A percentile compares a stretch with the other conserved stretches of the same genome.
Evolutionary conservation across 2,329 filamentous ascomycete genomes (phyloP).

Genomic region (Ophiostoma populinum): DNA sequence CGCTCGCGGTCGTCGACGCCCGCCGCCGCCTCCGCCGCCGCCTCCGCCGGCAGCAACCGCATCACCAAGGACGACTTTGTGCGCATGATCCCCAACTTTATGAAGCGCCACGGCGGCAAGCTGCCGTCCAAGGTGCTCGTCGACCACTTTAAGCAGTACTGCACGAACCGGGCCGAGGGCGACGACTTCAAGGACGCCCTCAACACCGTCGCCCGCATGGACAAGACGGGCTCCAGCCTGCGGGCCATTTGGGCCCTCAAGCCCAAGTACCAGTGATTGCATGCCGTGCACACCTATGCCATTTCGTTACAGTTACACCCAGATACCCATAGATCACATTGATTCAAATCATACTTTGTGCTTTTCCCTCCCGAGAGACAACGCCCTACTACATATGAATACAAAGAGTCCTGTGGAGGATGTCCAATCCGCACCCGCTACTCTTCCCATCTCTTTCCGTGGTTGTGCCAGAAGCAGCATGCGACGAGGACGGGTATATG

Average conservation of each 20-base stretch:
- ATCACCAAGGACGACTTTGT: constrained; percentile 43
- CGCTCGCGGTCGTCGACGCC: too few relatives aligned
- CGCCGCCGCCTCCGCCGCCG: too few relatives aligned
- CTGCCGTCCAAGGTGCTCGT: constrained; percentile 74
- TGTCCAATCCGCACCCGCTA: too few relatives aligned
- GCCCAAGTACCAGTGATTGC: constrained; percentile 13
- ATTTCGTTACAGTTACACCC: too few relatives aligned
- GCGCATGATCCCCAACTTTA: constrained; percentile 59
- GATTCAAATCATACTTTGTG: too few relatives aligned
- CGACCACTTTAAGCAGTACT: constrained; percentile 76
- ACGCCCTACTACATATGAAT: too few relatives aligned
- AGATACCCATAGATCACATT: neutral
- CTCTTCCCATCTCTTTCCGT: constrained; percentile 10
- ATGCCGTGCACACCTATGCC: too few relatives aligned
- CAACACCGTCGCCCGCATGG: constrained; percentile 55
- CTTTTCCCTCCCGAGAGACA: too few relatives aligned
- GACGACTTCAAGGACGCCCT: constrained; percentile 72
- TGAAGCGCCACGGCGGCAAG: constrained; percentile 58
- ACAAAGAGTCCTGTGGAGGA: too few relatives aligned
- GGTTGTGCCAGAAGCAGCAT: constrained; percentile 25
- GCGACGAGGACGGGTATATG: constrained; percentile 34
- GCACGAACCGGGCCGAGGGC: constrained; percentile 48
- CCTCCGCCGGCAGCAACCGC: constrained; percentile 11
- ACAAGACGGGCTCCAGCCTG: constrained; percentile 36
- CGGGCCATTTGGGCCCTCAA: constrained; percentile 37